These are phyloP conservation scores for Ramalina intermedia DNA, from an alignment of 495 filamentous ascomycete genomes.

Conservation along the genomic window DNA sequence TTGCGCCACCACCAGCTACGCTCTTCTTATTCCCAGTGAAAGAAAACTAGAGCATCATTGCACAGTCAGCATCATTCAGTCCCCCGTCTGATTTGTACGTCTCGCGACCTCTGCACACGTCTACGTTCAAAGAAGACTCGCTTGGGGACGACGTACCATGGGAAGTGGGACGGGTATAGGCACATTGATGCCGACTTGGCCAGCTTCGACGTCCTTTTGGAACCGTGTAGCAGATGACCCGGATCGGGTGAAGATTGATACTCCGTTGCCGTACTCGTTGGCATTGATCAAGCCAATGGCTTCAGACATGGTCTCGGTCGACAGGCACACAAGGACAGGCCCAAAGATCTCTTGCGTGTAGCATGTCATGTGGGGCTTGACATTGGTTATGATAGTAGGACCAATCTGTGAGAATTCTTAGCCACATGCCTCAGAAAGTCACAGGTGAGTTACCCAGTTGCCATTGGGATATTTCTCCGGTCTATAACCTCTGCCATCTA, in stretches of 20 bases:
- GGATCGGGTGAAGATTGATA: conserved; percentile 51
- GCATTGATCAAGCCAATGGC: conserved; percentile 44
- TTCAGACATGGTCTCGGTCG: conserved; percentile 26
- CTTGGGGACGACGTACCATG: conserved; percentile 31
- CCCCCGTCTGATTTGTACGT: no score
- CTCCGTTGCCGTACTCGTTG: conserved; percentile 60
- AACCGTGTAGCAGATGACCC: conserved; percentile 47
- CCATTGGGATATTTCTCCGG: conserved; percentile 90
- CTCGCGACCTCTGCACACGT: no score
- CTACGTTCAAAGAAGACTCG: no score
- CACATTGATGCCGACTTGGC: conserved; percentile 46
- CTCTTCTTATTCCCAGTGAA: conserved; percentile 99
- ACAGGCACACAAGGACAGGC: conserved; percentile 65
- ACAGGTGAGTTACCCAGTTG: conserved; percentile 56
- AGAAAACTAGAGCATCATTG: conserved; percentile 37
- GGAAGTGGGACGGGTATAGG: conserved; percentile 79
- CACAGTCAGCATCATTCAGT: no score
- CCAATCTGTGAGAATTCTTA: conserved; percentile 35
- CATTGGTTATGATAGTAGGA: conserved; percentile 89
- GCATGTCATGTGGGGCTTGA: conserved; percentile 83
- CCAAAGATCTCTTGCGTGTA: conserved; percentile 97
- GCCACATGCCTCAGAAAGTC: not conserved
- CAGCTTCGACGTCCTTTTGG: conserved; percentile 48
- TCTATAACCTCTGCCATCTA: conserved; percentile 85
- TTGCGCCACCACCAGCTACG: conserved; percentile 83